phyloP scores from a whole-genome alignment of 371 early-diverging fungal genomes.

The Mucor piriformis region DNA sequence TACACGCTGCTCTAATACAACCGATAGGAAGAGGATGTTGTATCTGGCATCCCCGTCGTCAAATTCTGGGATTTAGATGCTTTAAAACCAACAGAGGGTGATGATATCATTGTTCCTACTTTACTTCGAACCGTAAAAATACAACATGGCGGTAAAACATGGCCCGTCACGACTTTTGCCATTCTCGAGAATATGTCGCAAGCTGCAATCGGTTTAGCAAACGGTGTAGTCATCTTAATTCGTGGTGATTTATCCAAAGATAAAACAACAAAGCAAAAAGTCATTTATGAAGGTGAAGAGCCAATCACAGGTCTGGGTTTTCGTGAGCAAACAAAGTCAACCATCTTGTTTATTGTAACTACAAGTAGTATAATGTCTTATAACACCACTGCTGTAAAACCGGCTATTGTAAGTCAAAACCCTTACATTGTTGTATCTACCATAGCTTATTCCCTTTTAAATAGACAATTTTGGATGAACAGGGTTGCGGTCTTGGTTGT shows the following conservation, averaged over 20 bases:
- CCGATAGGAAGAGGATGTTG: conserved; percentile 57
- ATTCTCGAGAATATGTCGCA: conserved; percentile 82
- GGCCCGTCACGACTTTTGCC: conserved; percentile 82
- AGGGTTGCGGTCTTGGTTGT: conserved; percentile 81
- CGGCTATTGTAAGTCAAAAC: conserved; percentile 55
- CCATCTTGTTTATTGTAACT: conserved; percentile 76
- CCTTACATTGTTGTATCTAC: too few relatives aligned
- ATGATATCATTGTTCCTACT: conserved; percentile 61
- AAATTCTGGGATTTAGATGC: conserved; percentile 86
- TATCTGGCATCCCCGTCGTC: conserved; percentile 56
- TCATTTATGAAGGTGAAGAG: conserved; percentile 83
- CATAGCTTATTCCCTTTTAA: too few relatives aligned
- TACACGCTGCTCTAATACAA: background rate
- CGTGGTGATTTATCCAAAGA: conserved; percentile 84
- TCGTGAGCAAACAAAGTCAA: conserved; percentile 69
- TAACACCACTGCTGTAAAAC: conserved; percentile 62
- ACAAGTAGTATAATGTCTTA: conserved; percentile 69
- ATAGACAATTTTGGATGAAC: conserved; percentile 79
- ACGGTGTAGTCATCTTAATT: conserved; percentile 85
- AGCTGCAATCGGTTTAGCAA: conserved; percentile 87
- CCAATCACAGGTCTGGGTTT: conserved; percentile 86
- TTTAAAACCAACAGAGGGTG: conserved; percentile 33
- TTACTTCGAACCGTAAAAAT: conserved; percentile 73
- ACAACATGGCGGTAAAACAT: conserved; percentile 71
- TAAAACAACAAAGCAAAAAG: conserved; percentile 75